Evolutionary conservation across 176 grass and related monocot species (phyloP).

Genomic region (Zoysia pacifica): DNA sequence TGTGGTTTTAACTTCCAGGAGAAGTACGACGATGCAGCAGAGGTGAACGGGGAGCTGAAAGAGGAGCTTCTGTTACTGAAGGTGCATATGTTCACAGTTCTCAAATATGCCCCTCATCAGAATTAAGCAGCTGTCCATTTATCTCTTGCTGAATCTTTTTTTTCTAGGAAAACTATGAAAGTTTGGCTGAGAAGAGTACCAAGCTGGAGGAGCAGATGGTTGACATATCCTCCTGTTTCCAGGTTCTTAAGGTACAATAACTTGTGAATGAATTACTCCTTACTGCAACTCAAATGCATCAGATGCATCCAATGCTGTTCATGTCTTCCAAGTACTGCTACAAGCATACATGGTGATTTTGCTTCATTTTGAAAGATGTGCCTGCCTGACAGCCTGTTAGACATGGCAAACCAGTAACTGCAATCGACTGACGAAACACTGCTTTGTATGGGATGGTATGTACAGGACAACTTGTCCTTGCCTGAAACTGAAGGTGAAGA

Average conservation of each 20-base stretch:
- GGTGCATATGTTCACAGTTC: conserved; percentile 31
- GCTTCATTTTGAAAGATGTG: neutral
- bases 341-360: neutral
- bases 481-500: conserved; percentile 45
- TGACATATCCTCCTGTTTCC: conserved; percentile 43
- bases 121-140: neutral
- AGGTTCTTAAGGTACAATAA: conserved; percentile 52
- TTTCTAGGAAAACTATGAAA: conserved; percentile 56
- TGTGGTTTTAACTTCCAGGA: conserved; percentile 28
- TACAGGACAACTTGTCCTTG: conserved; percentile 57
- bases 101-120: neutral
- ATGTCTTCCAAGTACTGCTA: neutral
- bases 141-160: conserved; percentile 17
- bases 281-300: neutral
- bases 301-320: neutral
- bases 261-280: neutral
- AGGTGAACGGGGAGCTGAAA: conserved; percentile 30
- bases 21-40: neutral
- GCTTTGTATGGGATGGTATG: neutral
- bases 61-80: conserved; percentile 44
- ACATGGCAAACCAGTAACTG: neutral
- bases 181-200: conserved; percentile 44
- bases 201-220: conserved; percentile 49
- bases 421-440: conserved; percentile 2
- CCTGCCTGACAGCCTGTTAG: neutral